phyloP scores from a whole-genome alignment of 306 rosid species.

The Acacia crassicarpa region DNA sequence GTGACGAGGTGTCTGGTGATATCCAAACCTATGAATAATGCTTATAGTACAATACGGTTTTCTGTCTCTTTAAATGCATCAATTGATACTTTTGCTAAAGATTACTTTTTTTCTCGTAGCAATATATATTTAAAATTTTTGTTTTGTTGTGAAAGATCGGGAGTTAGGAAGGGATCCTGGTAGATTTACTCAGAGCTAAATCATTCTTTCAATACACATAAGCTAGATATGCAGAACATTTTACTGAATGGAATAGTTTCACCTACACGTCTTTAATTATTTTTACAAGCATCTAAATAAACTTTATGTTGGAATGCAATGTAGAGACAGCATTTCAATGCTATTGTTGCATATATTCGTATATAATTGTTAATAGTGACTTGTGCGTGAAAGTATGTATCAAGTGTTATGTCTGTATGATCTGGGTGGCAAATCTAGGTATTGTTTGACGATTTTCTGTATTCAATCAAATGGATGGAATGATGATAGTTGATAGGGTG shows the following conservation, averaged over 20 bases:
- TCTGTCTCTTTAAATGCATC: background rate
- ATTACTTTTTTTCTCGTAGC: background rate
- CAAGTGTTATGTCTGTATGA: background rate
- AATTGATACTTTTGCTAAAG: background rate
- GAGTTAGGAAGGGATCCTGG: background rate
- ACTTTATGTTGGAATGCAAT: background rate
- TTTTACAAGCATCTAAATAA: background rate
- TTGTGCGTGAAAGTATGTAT: background rate
- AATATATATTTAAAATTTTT: background rate
- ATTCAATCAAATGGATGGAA: constrained; percentile 9
- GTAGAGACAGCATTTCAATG: background rate
- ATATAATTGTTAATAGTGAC: background rate
- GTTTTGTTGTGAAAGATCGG: background rate
- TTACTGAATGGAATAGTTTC: constrained; percentile 7
- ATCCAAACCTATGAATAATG: constrained; percentile 55
- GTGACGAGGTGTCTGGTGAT: constrained; percentile 98
- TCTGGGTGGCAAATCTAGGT: background rate
- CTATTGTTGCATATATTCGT: background rate
- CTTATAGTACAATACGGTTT: background rate
- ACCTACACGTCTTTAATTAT: background rate
- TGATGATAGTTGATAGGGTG: background rate
- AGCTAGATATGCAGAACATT: background rate
- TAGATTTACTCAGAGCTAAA: background rate
- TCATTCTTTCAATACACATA: background rate
- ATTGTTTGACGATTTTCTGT: background rate